These are phyloP conservation scores for Tetracladium marchalianum DNA, from an alignment of 495 filamentous ascomycete species.

Conservation along the genomic window DNA sequence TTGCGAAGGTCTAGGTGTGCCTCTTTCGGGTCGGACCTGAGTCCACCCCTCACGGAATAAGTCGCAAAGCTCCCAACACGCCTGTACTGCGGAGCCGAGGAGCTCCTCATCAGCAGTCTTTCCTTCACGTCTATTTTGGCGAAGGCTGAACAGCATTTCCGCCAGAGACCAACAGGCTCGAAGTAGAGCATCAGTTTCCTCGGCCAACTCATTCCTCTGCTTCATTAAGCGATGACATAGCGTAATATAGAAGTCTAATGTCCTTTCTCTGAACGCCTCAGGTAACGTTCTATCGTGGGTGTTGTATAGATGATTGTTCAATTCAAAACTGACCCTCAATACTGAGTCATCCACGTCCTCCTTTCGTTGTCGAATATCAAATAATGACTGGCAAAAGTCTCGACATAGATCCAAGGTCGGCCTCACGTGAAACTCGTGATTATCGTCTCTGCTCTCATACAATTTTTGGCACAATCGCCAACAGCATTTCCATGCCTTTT, in stretches of 20 bases:
- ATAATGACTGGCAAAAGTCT: slow-evolving; percentile 84
- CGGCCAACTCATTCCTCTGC: slow-evolving; percentile 64
- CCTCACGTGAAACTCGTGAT: slow-evolving; percentile 59
- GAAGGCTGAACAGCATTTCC: slow-evolving; percentile 88
- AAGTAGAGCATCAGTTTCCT: slow-evolving; percentile 73
- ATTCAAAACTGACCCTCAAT: slow-evolving; percentile 80
- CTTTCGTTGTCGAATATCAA: slow-evolving; percentile 67
- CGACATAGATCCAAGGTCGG: slow-evolving; percentile 79
- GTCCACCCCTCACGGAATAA: slow-evolving; percentile 92
- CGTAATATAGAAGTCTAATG: slow-evolving; percentile 88
- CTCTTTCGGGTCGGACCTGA: slow-evolving; percentile 74
- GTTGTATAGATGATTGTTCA: slow-evolving; percentile 91
- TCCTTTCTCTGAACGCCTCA: slow-evolving; percentile 80
- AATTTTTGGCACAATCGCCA: slow-evolving; percentile 85
- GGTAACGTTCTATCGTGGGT: slow-evolving; percentile 79
- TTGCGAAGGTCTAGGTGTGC: slow-evolving; percentile 76
- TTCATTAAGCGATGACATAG: slow-evolving; percentile 91
- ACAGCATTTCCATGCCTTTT: slow-evolving; percentile 83
- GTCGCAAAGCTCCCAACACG: slow-evolving; percentile 93
- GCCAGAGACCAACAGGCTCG: slow-evolving; percentile 84
- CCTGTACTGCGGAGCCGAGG: slow-evolving; percentile 76
- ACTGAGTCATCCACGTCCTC: slow-evolving; percentile 77
- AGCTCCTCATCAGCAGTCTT: slow-evolving; percentile 71
- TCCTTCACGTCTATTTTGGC: slow-evolving; percentile 69
- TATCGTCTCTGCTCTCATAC: slow-evolving; percentile 69